Base-by-base conservation (phyloP, 2,329 filamentous ascomycete genomes). In the Aschersonia sp. region DNA sequence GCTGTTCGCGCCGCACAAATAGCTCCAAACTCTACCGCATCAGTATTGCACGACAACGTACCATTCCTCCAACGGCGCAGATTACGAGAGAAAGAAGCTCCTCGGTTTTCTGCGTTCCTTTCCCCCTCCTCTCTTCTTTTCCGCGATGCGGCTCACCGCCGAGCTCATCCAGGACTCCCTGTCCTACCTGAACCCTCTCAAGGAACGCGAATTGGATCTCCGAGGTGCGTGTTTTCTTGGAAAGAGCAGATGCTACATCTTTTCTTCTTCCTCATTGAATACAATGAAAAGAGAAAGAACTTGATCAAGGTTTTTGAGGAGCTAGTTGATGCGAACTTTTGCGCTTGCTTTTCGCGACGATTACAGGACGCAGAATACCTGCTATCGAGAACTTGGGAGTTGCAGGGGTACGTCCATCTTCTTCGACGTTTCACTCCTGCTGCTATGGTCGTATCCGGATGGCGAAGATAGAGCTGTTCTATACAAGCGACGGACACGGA, bases 181-280 rank as follows among this genome's bases (percentile, higher is more conserved):
- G 57, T 95, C 90, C 66, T 98, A 95, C 76, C 84, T 97, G 70
- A 98, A 97, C 71, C 89, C 90, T 65, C 79, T 98, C 67, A 94
- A 92, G 72, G 92, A 98, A 77, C 87, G 92, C 68, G 92, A 98
- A 79, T 81, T 98, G 66, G 89, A 97, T 75, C 87, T 98, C 61
- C 83, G 92, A 95, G 92, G 92, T 97, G 85, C 81, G 88, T 77
- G 69, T 69, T 60, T 12, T 37, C 44, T 79, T 53, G 84, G 84
- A 87, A 94, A 87, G 87, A 81, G 76, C 86, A 90, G 88, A 92
- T 94, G 80, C 87, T 95, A 86, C 86, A 88, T 80, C 79, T 58
- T 44, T 50, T 49, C 45, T 51, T 43, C 45, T 45, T 48, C 44
- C 29, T 37, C 22, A 22, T 22, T 22, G 22, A 22, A 22, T 22